A percentile compares a stretch with the other conserved stretches of the same genome.
Evolutionary conservation across 257 asterid species (phyloP).

Genomic region (Leptodermis oblonga): DNA sequence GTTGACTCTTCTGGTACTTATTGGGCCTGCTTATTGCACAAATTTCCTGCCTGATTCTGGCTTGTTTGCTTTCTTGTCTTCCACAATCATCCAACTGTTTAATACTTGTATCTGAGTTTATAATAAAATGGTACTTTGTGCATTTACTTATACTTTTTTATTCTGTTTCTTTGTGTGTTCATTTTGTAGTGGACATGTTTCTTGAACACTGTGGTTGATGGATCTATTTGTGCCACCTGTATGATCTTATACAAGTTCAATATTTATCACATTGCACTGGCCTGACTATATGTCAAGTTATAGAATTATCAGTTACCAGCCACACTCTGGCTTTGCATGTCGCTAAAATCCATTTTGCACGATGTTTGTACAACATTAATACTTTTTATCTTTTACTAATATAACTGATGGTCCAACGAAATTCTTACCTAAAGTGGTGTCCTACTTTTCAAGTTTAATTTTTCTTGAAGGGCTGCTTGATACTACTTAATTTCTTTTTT

Average conservation of each 20-base stretch:
- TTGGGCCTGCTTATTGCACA: neutral
- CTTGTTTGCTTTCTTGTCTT: neutral
- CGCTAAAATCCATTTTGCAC: neutral
- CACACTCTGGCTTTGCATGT: neutral
- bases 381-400: neutral
- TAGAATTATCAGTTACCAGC: neutral
- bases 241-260: too few relatives aligned
- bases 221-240: neutral
- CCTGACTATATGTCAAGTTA: neutral
- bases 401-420: neutral
- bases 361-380: neutral
- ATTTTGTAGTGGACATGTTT: neutral
- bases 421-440: neutral
- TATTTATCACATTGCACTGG: neutral
- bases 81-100: neutral
- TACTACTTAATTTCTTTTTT: neutral
- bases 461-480: neutral
- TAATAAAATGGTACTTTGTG: neutral
- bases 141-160: neutral
- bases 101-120: neutral
- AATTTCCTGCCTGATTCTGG: neutral
- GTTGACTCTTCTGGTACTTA: neutral
- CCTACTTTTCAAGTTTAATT: neutral
- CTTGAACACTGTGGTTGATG: neutral
- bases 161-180: neutral